These are phyloP conservation scores for Naganishia cerealis DNA, from an alignment of 1,284 basidiomycete species.

Conservation along the genomic window DNA sequence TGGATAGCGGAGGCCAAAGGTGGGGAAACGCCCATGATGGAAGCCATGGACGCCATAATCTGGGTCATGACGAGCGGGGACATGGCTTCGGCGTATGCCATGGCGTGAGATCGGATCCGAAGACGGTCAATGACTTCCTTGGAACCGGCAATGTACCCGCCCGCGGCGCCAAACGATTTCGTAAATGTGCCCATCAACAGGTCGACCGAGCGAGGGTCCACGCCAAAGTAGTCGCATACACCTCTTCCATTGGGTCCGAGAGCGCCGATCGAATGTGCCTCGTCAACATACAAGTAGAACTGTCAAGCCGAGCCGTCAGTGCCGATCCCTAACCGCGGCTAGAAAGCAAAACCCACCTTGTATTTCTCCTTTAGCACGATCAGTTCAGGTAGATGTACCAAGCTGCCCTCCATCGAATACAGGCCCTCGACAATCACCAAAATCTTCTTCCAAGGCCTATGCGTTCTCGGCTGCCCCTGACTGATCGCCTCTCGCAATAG, in stretches of 20 bases:
- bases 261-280: constrained; percentile 96
- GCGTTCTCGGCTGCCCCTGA: constrained; percentile 95
- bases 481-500: constrained; percentile 88
- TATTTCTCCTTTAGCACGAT: constrained; percentile 90
- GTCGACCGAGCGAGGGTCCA: constrained; percentile 79
- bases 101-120: constrained; percentile 77
- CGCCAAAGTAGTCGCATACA: constrained; percentile 89
- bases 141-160: constrained; percentile 88
- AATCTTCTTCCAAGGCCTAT: constrained; percentile 99
- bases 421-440: constrained; percentile 90
- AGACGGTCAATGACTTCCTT: constrained; percentile 79
- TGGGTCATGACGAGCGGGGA: constrained; percentile 87
- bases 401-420: constrained; percentile 96
- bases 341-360: constrained; percentile 64
- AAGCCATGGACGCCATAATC: constrained; percentile 86
- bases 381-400: constrained; percentile 80
- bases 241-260: constrained; percentile 91
- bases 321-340: neutral
- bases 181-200: constrained; percentile 99
- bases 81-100: constrained; percentile 87
- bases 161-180: constrained; percentile 96
- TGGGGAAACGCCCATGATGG: constrained; percentile 84
- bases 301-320: constrained; percentile 47
- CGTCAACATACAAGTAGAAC: constrained; percentile 96
- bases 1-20: constrained; percentile 51